A percentile compares a stretch with the other conserved stretches of the same genome.
phyloP scores from a whole-genome alignment of 768 basidiomycete genomes.

The Tulasnella sp. region DNA sequence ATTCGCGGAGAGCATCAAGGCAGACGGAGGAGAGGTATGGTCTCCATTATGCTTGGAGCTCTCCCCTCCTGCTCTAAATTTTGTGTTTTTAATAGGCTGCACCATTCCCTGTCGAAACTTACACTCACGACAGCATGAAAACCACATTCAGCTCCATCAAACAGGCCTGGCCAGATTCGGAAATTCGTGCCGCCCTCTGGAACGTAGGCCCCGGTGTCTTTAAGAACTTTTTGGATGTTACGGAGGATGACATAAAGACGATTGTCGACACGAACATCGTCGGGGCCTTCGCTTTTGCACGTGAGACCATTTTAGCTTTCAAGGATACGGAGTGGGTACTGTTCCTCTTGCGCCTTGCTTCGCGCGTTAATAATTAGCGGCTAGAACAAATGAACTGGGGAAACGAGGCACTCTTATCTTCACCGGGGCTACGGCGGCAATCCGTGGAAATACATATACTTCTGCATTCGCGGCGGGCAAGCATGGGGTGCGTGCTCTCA shows the following conservation, averaged over 20 bases:
- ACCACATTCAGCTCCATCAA: slow-evolving; percentile 59
- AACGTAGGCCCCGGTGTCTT: slow-evolving; percentile 62
- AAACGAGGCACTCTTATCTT: slow-evolving; percentile 68
- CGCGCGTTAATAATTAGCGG: slow-evolving; percentile 45
- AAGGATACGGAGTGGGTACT: slow-evolving; percentile 46
- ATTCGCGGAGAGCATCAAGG: slow-evolving; percentile 59
- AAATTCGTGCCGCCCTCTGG: slow-evolving; percentile 65
- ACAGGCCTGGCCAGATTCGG: slow-evolving; percentile 53
- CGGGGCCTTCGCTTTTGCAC: slow-evolving; percentile 66
- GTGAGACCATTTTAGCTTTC: slow-evolving; percentile 61
- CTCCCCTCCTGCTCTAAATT: neutral
- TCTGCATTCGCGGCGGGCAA: slow-evolving; percentile 69
- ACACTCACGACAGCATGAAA: slow-evolving; percentile 45
- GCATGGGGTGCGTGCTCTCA: slow-evolving; percentile 62
- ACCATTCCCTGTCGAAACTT: slow-evolving; percentile 56
- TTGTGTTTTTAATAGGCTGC: slow-evolving; percentile 50
- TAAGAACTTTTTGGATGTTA: slow-evolving; percentile 70
- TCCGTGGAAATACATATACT: slow-evolving; percentile 65
- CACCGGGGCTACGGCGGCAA: slow-evolving; percentile 71
- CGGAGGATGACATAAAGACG: slow-evolving; percentile 58
- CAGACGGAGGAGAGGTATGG: slow-evolving; percentile 61
- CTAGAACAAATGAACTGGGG: slow-evolving; percentile 50
- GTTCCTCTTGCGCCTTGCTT: neutral
- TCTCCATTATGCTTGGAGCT: neutral
- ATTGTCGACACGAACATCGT: slow-evolving; percentile 58